Evolutionary conservation across 129 eudicot genomes (phyloP).

Genomic region (Lactuca saligna): DNA sequence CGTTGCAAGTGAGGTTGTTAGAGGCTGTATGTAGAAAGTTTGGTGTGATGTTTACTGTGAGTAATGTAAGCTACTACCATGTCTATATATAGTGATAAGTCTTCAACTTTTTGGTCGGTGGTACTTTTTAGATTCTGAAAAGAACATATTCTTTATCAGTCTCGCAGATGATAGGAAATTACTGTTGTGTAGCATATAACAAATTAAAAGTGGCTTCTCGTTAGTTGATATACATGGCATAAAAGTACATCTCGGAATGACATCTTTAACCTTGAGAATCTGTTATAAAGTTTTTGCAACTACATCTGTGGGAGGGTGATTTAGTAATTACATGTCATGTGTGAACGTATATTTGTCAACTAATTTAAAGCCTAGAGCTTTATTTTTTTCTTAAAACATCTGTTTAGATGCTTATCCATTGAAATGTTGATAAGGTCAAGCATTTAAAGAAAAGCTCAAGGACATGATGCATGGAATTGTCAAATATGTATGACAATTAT

Average conservation of each 20-base stretch:
- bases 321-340: constrained; percentile 15
- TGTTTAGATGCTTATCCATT: constrained; percentile 5
- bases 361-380: constrained; percentile 7
- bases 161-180: constrained; percentile 20
- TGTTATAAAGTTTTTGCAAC: neutral
- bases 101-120: constrained; percentile 10
- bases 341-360: constrained; percentile 18
- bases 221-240: constrained; percentile 21
- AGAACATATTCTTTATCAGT: constrained; percentile 30
- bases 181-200: constrained; percentile 6
- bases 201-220: neutral
- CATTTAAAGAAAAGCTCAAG: neutral
- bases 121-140: constrained; percentile 24
- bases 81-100: constrained; percentile 30
- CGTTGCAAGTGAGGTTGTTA: neutral
- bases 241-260: constrained; percentile 11
- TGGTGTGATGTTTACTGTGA: constrained; percentile 14
- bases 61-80: constrained; percentile 20
- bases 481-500: constrained; percentile 4
- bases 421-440: neutral
- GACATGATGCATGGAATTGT: constrained; percentile 13
- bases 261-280: constrained; percentile 15
- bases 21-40: too few species aligned
- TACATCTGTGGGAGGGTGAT: constrained; percentile 8
- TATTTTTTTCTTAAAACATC: constrained; percentile 2